Evolutionary conservation across 805 yeast species (phyloP).

Genomic region (Yamadazyma tumulicola): DNA sequence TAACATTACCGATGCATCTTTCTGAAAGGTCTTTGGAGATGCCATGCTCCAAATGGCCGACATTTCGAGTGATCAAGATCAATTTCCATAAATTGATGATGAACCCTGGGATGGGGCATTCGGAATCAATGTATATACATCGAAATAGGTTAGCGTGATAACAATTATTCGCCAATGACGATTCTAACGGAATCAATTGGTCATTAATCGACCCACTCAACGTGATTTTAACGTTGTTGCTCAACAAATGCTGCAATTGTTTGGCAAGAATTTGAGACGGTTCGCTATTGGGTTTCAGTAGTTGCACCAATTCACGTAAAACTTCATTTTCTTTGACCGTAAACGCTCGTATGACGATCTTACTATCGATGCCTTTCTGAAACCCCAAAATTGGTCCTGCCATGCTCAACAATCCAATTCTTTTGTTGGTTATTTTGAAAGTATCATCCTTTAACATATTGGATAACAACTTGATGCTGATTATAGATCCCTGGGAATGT

Average conservation of each 20-base stretch:
- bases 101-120: conserved; percentile 24
- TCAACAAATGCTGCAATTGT: conserved; percentile 19
- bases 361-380: conserved; percentile 26
- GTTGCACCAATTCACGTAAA: conserved; percentile 33
- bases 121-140: conserved; percentile 18
- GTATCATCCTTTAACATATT: conserved; percentile 14
- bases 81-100: conserved; percentile 24
- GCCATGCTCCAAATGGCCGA: conserved; percentile 33
- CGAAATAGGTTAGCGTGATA: conserved; percentile 38
- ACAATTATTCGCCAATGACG: conserved; percentile 25
- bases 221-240: conserved; percentile 31
- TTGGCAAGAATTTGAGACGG: conserved; percentile 16
- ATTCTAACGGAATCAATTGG: conserved; percentile 34
- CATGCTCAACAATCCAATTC: conserved; percentile 34
- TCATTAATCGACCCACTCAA: conserved; percentile 32
- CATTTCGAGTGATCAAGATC: conserved; percentile 28
- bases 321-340: conserved; percentile 33
- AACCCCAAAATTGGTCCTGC: conserved; percentile 35
- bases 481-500: conserved; percentile 33
- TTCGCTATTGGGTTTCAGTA: conserved; percentile 20
- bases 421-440: conserved; percentile 12
- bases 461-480: conserved; percentile 27
- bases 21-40: conserved; percentile 28
- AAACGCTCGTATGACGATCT: conserved; percentile 37
- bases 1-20: conserved; percentile 21